These are phyloP conservation scores for Daedaleopsis sinensis DNA, from an alignment of 768 basidiomycete genomes.

Conservation along the genomic window DNA sequence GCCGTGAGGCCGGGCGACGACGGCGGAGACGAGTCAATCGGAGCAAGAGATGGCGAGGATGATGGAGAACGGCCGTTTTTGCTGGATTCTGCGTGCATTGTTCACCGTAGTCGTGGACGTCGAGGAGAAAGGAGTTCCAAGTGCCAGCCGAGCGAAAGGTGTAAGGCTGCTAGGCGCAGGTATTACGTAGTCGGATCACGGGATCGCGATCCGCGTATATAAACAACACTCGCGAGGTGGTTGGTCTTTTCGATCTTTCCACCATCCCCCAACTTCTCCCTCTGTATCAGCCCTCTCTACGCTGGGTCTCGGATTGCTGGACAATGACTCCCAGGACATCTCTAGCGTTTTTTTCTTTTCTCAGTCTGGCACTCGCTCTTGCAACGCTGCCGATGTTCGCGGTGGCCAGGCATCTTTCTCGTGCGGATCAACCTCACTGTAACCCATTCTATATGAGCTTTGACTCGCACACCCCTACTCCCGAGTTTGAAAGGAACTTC, in stretches of 20 bases:
- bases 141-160: neutral
- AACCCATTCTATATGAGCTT: constrained; percentile 34
- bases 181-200: too few relatives aligned
- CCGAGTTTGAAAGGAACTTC: constrained; percentile 25
- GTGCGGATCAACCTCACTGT: constrained; percentile 17
- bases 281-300: too few relatives aligned
- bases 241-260: neutral
- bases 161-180: too few relatives aligned
- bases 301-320: neutral
- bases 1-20: constrained; percentile 35
- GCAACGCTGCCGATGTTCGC: neutral
- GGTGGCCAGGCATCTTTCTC: neutral
- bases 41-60: constrained; percentile 40
- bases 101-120: neutral
- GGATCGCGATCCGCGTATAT: too few relatives aligned
- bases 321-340: neutral
- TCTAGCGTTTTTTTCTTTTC: neutral
- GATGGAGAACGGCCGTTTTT: constrained; percentile 8
- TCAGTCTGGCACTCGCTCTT: neutral
- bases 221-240: too few relatives aligned
- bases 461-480: constrained; percentile 20
- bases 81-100: constrained; percentile 4
- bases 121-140: neutral
- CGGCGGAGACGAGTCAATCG: constrained; percentile 41
- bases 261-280: neutral